Evolutionary conservation across 441 rosid genomes (phyloP), one percentile per base, ranked within the genome.

Genomic region (Corymbia calophylla): DNA sequence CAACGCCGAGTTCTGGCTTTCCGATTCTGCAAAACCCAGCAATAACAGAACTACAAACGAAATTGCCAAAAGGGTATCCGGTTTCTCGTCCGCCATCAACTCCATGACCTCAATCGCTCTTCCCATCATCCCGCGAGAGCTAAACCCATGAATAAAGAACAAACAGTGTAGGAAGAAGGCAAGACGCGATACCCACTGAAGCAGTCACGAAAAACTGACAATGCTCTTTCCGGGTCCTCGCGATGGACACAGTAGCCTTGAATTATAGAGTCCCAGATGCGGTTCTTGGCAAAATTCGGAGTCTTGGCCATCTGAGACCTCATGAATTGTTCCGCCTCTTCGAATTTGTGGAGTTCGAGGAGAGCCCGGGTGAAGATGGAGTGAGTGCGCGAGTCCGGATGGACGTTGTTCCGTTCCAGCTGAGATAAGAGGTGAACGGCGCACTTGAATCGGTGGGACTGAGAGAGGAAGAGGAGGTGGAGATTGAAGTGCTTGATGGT

Each of bases 21-120:
- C 95, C 97, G 85, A 94, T 93, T 91, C 47, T 94, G 90, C 96
- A 95, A 91, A 95, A 95, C 89, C 97, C 95, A 88, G 95, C 93
- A 91, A 96, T 91, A 68, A 97, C 94, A 88, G 93, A 91, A 92
- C 97, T 95, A 91, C 93, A 95, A 60, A 96, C 96, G 89, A 94
- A 97, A 95, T 96, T 95, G 92, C 92, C 91, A 90, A 91, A 95
- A 32, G 96, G 95, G 91, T 95, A 95, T 7, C 88, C 94, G 47
- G 92, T 88, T 90, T 94, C 84, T 93, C 91, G 80, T 88, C 93
- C 88, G 88, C 93, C 97, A 95, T 96, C 93, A 96, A 89, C 91
- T 95, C 95, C 90, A 96, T 56, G 62, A 96, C 97, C 92, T 94
- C 96, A 81, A 93, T 81, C 25, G 99, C 96, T 88, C 90, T 91